Base-by-base conservation (phyloP, 768 basidiomycete species). In the Naganishia vaughanmartiniae region DNA sequence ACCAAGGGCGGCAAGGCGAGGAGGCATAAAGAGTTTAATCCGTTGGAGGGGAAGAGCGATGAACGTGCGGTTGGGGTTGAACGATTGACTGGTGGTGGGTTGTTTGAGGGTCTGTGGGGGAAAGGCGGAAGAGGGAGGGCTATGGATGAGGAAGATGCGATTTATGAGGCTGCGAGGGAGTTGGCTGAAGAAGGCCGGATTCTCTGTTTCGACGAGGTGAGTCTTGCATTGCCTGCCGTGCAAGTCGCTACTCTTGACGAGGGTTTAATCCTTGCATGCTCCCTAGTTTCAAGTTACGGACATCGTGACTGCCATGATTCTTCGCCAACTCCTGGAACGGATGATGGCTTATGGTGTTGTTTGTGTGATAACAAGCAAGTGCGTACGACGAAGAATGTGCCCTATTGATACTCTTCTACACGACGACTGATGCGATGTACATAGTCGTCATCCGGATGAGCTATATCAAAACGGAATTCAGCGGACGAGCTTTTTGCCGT, bases 381-480 rank as follows among this genome's bases (percentile, higher is more conserved):
- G 70, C 77, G 91, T 80, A n/a, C 11, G 14, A 26, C 70, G 2
- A 26, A 31, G 3, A 31, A 53, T 24, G 34, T 33, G 42, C n/a
- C 4, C 4, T 31, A 15, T 56, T 39, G 26, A 28, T 7, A n/a
- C 45, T 7, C 36, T n/a, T 1, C 51, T n/a, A 12, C 54, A 1
- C 31, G 9, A n/a, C 19, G 24, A 36, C 39, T 28, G 24, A 51
- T 51, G 4, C 24, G 26, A 17, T 24, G 48, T 9, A 12, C 26
- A 67, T 74, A 99, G 95, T 83, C 96, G 96, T 70, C 93, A 96
- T 79, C 96, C 96, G 2, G 90, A 97, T 76, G 92, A 97, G 34
- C 85, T 99, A 0, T 99, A 99, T 84, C 94, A 95, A 86, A 98
- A 98, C 73, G 96, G 96, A 0, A 96, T 99, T 53, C 96, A 99